Evolutionary conservation across 345 rosid species (phyloP).

Genomic region (Pistacia atlantica): DNA sequence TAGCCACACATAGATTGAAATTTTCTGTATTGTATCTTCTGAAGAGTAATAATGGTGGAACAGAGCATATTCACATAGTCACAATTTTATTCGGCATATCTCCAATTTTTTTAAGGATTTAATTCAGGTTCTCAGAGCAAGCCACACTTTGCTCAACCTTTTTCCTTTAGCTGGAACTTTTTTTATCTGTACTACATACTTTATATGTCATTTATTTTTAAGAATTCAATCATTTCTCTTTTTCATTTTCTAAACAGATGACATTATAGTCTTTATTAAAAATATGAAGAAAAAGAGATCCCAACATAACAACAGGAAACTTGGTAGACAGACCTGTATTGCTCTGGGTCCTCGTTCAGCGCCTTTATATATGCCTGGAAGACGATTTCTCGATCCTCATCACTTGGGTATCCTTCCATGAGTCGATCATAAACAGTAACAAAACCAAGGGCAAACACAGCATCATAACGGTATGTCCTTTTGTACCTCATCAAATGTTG

Average conservation of each 20-base stretch:
- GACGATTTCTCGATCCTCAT: slow-evolving; percentile 83
- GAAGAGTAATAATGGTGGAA: background rate
- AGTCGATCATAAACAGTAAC: slow-evolving; percentile 95
- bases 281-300: background rate
- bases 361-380: slow-evolving; percentile 83
- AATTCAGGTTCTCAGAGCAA: background rate
- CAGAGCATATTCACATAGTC: background rate
- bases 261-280: background rate
- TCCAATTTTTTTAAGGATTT: background rate
- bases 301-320: slow-evolving; percentile 4
- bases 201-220: background rate
- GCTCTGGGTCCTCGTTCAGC: slow-evolving; percentile 83
- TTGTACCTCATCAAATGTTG: slow-evolving; percentile 95
- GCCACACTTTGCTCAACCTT: background rate
- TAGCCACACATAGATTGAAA: slow-evolving; percentile 3
- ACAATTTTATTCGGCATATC: background rate
- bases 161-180: background rate
- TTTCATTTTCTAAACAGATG: background rate
- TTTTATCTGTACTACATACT: background rate
- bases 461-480: slow-evolving; percentile 75
- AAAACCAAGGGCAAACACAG: slow-evolving; percentile 93
- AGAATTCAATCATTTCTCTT: background rate
- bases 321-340: slow-evolving; percentile 64
- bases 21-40: background rate
- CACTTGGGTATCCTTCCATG: slow-evolving; percentile 98